phyloP scores from a whole-genome alignment of 176 grass and related monocot species.

The Bromus sterilis region DNA sequence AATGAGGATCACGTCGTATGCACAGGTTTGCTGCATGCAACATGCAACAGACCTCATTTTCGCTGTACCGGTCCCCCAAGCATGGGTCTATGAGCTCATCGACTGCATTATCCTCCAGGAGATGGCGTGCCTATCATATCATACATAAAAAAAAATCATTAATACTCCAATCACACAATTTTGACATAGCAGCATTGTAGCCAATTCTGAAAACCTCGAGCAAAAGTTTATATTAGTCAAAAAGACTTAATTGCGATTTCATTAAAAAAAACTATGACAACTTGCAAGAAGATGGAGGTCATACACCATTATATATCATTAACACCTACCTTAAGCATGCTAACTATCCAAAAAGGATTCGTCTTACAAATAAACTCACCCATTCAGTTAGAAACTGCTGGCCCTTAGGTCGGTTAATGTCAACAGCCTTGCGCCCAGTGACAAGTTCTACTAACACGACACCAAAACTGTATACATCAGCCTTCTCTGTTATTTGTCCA shows the following conservation, averaged over 20 bases:
- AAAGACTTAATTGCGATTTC: background rate
- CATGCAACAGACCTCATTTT: constrained; percentile 82
- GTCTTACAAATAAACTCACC: constrained; percentile 38
- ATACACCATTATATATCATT: background rate
- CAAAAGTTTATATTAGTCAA: background rate
- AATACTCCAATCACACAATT: background rate
- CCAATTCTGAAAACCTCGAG: background rate
- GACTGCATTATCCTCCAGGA: constrained; percentile 52
- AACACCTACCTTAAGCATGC: background rate
- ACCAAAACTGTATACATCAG: constrained; percentile 95
- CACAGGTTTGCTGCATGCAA: constrained; percentile 86
- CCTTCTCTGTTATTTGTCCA: constrained; percentile 97
- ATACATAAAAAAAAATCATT: background rate
- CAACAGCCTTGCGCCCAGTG: constrained; percentile 91
- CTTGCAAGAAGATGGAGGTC: background rate
- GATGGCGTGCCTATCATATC: constrained; percentile 68
- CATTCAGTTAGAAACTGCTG: constrained; percentile 98
- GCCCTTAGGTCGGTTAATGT: constrained; percentile 93
- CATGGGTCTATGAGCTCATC: constrained; percentile 79
- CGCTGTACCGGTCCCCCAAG: constrained; percentile 47
- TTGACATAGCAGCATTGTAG: background rate
- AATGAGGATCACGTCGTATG: constrained; percentile 75
- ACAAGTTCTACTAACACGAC: constrained; percentile 94
- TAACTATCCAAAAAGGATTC: background rate
- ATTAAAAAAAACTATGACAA: background rate